Percentiles rank a stretch among this genome's conserved stretches.
These are phyloP conservation scores for Aureobasidium melanogenum DNA, from an alignment of 2,329 filamentous ascomycete species.

Conservation along the genomic window DNA sequence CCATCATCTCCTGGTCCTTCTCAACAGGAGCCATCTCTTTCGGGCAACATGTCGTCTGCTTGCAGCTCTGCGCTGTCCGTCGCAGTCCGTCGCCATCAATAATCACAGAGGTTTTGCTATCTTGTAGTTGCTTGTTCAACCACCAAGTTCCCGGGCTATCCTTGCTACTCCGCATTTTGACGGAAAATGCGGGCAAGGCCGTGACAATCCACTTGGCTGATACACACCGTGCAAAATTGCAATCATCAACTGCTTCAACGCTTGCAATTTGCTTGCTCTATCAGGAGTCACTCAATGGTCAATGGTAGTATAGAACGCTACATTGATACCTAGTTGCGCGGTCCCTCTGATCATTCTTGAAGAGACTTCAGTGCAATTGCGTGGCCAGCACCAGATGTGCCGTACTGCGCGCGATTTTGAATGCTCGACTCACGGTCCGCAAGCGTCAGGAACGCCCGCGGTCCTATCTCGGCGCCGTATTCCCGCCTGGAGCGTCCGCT, in stretches of 20 bases:
- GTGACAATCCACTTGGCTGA: constrained; percentile 8
- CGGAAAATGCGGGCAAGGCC: not conserved
- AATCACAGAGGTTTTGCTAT: constrained; percentile 3
- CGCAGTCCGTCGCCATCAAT: too few species aligned
- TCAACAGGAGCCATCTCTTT: not conserved
- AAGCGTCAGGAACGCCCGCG: not conserved
- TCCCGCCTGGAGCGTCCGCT: not conserved
- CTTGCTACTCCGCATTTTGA: constrained; percentile 5
- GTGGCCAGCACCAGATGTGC: not conserved
- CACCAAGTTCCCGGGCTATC: not conserved
- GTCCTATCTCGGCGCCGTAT: constrained; percentile 9
- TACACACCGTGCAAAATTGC: constrained; percentile 8
- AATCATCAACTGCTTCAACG: constrained; percentile 6
- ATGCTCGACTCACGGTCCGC: not conserved
- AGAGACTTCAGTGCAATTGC: not conserved
- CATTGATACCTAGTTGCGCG: not conserved
- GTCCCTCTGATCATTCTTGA: not conserved
- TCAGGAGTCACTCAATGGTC: not conserved
- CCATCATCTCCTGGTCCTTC: not conserved
- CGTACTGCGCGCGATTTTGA: constrained; percentile 3
- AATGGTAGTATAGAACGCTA: not conserved
- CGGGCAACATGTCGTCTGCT: constrained; percentile 8
- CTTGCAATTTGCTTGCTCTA: not conserved
- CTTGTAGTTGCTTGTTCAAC: constrained; percentile 5
- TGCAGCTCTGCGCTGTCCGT: not conserved